Conservation (phyloP, 371 early-diverging fungal genomes). For the Blastocladiella emersonii region DNA sequence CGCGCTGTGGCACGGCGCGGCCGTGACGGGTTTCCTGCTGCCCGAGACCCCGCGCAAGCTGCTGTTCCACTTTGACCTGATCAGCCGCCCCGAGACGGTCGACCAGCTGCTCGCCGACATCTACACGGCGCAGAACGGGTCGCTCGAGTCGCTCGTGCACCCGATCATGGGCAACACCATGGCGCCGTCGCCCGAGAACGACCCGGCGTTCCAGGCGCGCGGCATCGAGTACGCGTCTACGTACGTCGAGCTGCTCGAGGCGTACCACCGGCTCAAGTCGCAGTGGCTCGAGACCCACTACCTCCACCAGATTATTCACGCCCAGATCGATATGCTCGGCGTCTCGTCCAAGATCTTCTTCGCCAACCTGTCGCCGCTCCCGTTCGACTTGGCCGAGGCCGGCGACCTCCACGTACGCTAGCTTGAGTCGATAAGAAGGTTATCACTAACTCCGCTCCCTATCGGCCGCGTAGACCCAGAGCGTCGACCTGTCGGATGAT, state of each 20-base stretch:
- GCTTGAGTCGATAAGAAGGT: neutral
- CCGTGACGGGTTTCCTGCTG: neutral
- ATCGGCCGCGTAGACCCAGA: neutral
- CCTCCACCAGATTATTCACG: neutral
- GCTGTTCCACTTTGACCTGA: neutral
- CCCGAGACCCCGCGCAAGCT: neutral
- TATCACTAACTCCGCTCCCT: neutral
- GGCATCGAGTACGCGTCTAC: neutral
- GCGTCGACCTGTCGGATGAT: neutral
- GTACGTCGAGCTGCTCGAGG: neutral
- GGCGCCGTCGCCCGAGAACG: neutral
- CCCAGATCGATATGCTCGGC: neutral
- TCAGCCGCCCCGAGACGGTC: neutral
- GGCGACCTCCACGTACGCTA: neutral
- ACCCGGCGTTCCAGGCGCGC: neutral
- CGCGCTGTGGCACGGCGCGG: neutral
- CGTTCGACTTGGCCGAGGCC: neutral
- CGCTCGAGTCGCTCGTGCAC: neutral
- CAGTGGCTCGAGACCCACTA: slow-evolving; percentile 6
- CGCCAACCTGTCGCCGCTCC: neutral
- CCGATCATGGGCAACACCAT: neutral
- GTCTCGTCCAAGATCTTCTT: neutral
- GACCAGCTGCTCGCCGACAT: neutral
- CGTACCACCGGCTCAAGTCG: neutral
- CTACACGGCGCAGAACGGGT: neutral